Evolutionary conservation across 345 rosid genomes (phyloP), one percentile per base, ranked within the genome.

Genomic region (Gossypium rotundifolium): DNA sequence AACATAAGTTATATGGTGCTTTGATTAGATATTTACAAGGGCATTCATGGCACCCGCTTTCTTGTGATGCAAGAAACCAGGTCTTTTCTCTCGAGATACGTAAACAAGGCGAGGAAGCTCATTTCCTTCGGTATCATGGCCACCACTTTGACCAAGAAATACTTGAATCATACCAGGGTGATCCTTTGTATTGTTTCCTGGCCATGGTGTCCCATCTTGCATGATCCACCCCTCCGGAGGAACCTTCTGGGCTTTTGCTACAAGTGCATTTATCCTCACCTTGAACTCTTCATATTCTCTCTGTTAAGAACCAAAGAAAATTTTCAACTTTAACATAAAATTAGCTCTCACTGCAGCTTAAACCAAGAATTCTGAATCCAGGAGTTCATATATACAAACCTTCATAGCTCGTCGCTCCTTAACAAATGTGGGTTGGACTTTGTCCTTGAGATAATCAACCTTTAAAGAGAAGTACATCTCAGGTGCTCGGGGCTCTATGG

Each of bases 201-300:
- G 98, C 99, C 98, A 96, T 52, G 96, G 97, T 9, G 98, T 93
- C 60, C 98, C 99, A 81, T 96, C 98, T 82, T 86, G 98, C 97
- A 95, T 95, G 82, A 89, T 91, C 94, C 97, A 95, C 20, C 97
- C 99, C 76, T 89, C 97, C 27, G 87, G 71, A 7, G 97, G 99
- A 77, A 86, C 92, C 74, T 88, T 91, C 49, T 87, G 83, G n/a
- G 96, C 94, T 75, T 88, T 96, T 8, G 97, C 98, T 44, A 96
- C 97, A 42, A 91, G 81, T 7, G 97, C 91, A 72, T 93, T 96
- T 71, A 93, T 82, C 80, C 99, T 83, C 3, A 96, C 96, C 84
- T 96, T 91, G 87, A 93, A 90, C 81, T 96, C 98, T 84, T 93
- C 99, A 69, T 93, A 93, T 78, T 91, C 96, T 82, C 97, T 88